These are phyloP conservation scores for Sporisorium iseilematis-ciliati DNA, from an alignment of 1,284 basidiomycete genomes.

Conservation along the genomic window DNA sequence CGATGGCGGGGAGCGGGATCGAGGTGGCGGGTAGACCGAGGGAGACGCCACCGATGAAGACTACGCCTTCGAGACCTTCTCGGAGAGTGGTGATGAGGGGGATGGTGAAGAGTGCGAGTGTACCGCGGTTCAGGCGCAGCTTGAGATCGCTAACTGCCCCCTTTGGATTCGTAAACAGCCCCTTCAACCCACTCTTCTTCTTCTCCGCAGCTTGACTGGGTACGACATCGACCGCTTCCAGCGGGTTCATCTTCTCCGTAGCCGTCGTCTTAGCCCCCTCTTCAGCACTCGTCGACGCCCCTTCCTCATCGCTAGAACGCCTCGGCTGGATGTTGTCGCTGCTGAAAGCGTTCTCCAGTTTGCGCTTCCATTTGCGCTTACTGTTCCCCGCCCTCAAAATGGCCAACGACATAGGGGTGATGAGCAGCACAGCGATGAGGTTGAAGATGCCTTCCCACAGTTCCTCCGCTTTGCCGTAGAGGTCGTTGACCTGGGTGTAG, in stretches of 20 bases:
- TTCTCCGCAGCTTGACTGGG: slow-evolving; percentile 12
- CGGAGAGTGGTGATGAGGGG: slow-evolving; percentile 67
- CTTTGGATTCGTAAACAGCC: slow-evolving; percentile 21
- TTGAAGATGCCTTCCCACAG: slow-evolving; percentile 69
- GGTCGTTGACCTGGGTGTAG: slow-evolving; percentile 72
- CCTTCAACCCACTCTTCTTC: slow-evolving; percentile 17
- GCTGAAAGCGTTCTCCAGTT: slow-evolving; percentile 60
- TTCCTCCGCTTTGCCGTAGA: slow-evolving; percentile 72
- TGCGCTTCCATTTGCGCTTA: slow-evolving; percentile 63
- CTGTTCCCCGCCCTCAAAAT: slow-evolving; percentile 64
- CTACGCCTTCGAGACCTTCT: slow-evolving; percentile 66
- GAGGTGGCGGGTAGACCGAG: slow-evolving; percentile 64
- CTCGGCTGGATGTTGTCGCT: slow-evolving; percentile 23
- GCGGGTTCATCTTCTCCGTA: slow-evolving; percentile 45
- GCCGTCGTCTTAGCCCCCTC: slow-evolving; percentile 24
- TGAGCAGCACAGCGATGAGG: slow-evolving; percentile 64
- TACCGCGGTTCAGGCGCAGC: slow-evolving; percentile 48
- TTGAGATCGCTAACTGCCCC: slow-evolving; percentile 37
- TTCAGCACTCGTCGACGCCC: slow-evolving; percentile 8
- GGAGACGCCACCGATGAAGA: slow-evolving; percentile 67
- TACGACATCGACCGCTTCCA: slow-evolving; percentile 41
- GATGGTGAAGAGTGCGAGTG: slow-evolving; percentile 61
- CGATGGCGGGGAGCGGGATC: slow-evolving; percentile 66
- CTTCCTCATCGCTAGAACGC: slow-evolving; percentile 20
- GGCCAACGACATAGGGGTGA: slow-evolving; percentile 67